phyloP scores from a whole-genome alignment of 306 rosid species.

The Dryas alaskensis region DNA sequence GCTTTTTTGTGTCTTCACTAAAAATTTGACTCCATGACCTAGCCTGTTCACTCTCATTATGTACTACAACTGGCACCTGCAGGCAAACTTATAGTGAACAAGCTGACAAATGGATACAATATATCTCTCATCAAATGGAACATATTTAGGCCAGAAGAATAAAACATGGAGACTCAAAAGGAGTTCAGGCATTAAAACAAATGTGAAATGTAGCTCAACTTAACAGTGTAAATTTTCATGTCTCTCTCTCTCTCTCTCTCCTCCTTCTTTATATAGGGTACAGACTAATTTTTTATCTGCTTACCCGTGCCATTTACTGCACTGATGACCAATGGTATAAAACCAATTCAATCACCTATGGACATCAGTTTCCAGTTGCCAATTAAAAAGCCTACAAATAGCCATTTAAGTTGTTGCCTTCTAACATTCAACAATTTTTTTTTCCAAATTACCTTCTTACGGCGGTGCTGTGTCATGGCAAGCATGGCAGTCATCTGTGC shows the following conservation, averaged over 20 bases:
- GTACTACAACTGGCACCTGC: conserved; percentile 83
- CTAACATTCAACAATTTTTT: background rate
- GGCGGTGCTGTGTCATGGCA: conserved; percentile 98
- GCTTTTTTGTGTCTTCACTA: conserved; percentile 88
- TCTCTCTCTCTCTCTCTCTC: background rate
- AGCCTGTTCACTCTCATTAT: conserved; percentile 87
- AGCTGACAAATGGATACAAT: background rate
- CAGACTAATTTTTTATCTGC: background rate
- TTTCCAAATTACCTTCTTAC: conserved; percentile 59
- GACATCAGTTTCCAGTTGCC: background rate
- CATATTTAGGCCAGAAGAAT: background rate
- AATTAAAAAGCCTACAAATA: background rate
- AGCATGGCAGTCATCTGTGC: conserved; percentile 99
- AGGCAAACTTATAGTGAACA: conserved; percentile 28
- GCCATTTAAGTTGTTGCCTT: background rate
- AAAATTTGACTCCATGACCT: conserved; percentile 79
- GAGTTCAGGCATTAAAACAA: background rate
- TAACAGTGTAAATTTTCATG: background rate
- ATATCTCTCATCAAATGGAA: background rate
- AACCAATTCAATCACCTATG: background rate
- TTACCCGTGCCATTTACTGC: background rate
- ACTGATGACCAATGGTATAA: background rate
- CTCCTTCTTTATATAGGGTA: background rate
- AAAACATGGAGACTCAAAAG: background rate
- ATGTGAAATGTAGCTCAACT: background rate